phyloP scores from a whole-genome alignment of 2,329 filamentous ascomycete species.

The Curvularia eragrostidis region DNA sequence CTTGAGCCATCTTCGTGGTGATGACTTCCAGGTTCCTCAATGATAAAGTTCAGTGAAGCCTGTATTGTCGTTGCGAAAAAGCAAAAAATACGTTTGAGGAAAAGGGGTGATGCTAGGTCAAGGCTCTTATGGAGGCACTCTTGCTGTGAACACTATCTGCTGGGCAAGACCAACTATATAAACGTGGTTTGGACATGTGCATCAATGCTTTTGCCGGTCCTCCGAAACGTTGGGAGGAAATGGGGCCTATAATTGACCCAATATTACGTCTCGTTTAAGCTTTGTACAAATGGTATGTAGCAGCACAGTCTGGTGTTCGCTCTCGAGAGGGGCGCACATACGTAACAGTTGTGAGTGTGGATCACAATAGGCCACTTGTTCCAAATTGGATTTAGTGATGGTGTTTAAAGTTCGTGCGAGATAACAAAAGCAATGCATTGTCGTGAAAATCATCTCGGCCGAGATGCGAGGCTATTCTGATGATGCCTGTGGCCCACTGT shows the following conservation, averaged over 20 bases:
- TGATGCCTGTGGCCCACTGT: background rate
- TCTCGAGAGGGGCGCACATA: background rate
- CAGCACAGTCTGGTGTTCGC: background rate
- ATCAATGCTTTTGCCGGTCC: conserved; percentile 4
- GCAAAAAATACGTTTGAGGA: background rate
- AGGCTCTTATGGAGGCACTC: background rate
- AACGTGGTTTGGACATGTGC: conserved; percentile 1
- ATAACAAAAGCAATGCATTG: conserved; percentile 5
- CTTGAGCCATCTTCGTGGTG: background rate
- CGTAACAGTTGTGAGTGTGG: background rate
- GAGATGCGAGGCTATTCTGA: background rate
- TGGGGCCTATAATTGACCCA: conserved; percentile 2
- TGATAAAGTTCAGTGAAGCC: background rate
- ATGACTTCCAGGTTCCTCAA: background rate
- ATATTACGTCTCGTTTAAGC: background rate
- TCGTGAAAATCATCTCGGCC: conserved; percentile 10
- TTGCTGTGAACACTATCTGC: background rate
- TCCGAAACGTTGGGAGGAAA: background rate
- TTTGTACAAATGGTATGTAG: background rate
- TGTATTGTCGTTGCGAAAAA: background rate
- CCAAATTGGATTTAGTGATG: background rate
- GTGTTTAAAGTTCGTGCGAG: background rate
- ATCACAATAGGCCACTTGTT: background rate
- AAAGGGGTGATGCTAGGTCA: background rate
- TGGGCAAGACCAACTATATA: background rate